Base-by-base conservation (phyloP, 331 rosid species). In the Quercus lobata region DNA sequence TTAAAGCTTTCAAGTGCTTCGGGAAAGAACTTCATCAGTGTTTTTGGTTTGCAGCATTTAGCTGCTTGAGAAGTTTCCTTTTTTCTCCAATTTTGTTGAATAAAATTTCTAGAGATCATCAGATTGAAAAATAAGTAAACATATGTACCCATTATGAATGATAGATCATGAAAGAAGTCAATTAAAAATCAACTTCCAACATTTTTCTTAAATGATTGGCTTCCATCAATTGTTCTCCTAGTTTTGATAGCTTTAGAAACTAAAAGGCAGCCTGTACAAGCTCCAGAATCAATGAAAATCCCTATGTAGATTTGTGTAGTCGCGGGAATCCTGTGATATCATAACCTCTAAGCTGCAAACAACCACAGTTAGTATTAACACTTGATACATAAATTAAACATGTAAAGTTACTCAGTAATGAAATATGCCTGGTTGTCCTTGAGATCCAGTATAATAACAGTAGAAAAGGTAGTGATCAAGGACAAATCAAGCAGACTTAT, bases 261-360 rank as follows among this genome's bases (percentile, higher is more conserved):
- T 17, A n/a, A 10, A 69, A 37, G 8, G 54, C 22, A 71, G 30
- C n/a, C 19, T 62, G 73, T 57, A 85, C 81, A 85, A 66, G 68
- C 81, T 75, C 84, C 63, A 73, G 17, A 32, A 52, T 74, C 29
- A 62, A n/a, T 46, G 55, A 15, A 72, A 68, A 44, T 72, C 78
- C 78, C 76, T 52, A 49, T 84, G 90, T 89, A 76, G 78, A 35
- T 6, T 90, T 82, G 93, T 18, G 2, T 35, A 1, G 41, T 88
- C 89, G 97, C 87, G 88, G 85, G 85, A 95, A 78, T 82, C 93
- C 97, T 88, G 90, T 95, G 88, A 95, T 90, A 84, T 95, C 96
- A 68, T 95, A 90, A 24, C 99, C 99, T 91, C 93, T 96, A 66
- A 91, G 88, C 99, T 95, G 79, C 18, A 82, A 19, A 81, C 72